Conservation (phyloP, 1,284 basidiomycete species). For the Ganoderma lucidum region DNA sequence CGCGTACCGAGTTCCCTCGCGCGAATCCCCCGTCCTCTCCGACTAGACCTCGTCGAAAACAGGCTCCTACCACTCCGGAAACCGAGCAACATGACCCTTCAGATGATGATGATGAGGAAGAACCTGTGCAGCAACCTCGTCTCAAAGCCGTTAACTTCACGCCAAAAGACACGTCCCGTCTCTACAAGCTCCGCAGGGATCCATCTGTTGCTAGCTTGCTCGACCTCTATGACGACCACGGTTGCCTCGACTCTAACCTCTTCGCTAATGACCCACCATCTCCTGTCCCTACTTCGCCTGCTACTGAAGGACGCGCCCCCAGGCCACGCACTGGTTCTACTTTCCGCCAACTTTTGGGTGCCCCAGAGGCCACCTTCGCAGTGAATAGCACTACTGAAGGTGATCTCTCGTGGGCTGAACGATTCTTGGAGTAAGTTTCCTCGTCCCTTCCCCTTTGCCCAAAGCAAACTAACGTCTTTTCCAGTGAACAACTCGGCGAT, state of each 20-base stretch:
- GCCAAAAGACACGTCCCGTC: constrained; percentile 60
- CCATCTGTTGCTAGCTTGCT: constrained; percentile 79
- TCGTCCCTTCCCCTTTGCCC: neutral
- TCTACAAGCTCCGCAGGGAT: constrained; percentile 70
- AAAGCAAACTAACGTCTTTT: neutral
- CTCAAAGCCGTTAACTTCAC: constrained; percentile 44
- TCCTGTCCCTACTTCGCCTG: constrained; percentile 38
- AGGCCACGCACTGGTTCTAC: constrained; percentile 72
- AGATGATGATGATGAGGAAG: constrained; percentile 21
- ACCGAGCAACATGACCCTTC: constrained; percentile 20
- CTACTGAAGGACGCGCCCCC: constrained; percentile 55
- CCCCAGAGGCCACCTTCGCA: constrained; percentile 50
- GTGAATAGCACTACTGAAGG: constrained; percentile 56
- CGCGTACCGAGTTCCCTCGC: constrained; percentile 69
- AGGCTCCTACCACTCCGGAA: constrained; percentile 33
- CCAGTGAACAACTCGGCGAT: constrained; percentile 36
- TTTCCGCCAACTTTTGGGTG: constrained; percentile 71
- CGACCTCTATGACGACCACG: constrained; percentile 75
- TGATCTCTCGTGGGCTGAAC: constrained; percentile 84
- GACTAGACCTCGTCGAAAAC: constrained; percentile 33
- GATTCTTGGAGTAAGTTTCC: constrained; percentile 65
- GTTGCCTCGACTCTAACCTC: constrained; percentile 61
- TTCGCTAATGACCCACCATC: constrained; percentile 71
- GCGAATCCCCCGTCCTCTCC: constrained; percentile 52
- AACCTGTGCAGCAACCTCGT: constrained; percentile 29